Conservation (phyloP, 2,329 filamentous ascomycete genomes). For the Trichoderma arundinaceum region DNA sequence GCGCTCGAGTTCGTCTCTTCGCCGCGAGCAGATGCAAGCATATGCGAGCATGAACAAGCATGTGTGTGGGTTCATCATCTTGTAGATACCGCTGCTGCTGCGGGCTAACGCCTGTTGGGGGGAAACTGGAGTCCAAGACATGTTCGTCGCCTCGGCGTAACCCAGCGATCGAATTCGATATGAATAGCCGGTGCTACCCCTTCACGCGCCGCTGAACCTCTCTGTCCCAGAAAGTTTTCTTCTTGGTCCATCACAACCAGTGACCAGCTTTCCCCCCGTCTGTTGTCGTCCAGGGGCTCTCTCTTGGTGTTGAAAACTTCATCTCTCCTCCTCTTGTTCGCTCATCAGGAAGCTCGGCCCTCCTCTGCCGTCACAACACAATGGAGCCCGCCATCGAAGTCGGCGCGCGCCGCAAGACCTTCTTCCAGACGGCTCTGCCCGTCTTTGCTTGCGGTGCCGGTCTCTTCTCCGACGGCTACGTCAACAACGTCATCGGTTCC, state of each 20-base stretch:
- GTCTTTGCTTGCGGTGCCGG: slow-evolving; percentile 89
- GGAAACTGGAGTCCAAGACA: slow-evolving; percentile 8
- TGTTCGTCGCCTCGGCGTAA: slow-evolving; percentile 6
- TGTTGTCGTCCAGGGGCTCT: neutral
- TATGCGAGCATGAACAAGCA: slow-evolving; percentile 3
- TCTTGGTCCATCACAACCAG: slow-evolving; percentile 16
- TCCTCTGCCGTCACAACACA: neutral
- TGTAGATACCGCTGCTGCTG: slow-evolving; percentile 14
- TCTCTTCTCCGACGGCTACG: slow-evolving; percentile 88
- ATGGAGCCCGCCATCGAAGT: slow-evolving; percentile 31
- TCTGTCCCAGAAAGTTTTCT: neutral
- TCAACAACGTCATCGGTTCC: slow-evolving; percentile 89
- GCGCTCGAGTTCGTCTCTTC: neutral
- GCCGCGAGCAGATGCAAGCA: slow-evolving; percentile 1
- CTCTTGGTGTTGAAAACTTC: neutral
- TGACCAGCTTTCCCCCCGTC: neutral
- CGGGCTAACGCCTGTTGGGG: slow-evolving; percentile 13
- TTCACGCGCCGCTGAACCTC: neutral
- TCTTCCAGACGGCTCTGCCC: slow-evolving; percentile 54
- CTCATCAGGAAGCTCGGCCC: neutral
- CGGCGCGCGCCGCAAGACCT: slow-evolving; percentile 34
- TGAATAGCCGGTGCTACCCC: slow-evolving; percentile 29
- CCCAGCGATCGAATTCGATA: slow-evolving; percentile 15
- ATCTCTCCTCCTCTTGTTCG: neutral
- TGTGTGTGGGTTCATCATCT: neutral